A percentile compares a stretch with the other conserved stretches of the same genome.
Evolutionary conservation across 306 rosid species (phyloP).

Genomic region (Fagus crenata): DNA sequence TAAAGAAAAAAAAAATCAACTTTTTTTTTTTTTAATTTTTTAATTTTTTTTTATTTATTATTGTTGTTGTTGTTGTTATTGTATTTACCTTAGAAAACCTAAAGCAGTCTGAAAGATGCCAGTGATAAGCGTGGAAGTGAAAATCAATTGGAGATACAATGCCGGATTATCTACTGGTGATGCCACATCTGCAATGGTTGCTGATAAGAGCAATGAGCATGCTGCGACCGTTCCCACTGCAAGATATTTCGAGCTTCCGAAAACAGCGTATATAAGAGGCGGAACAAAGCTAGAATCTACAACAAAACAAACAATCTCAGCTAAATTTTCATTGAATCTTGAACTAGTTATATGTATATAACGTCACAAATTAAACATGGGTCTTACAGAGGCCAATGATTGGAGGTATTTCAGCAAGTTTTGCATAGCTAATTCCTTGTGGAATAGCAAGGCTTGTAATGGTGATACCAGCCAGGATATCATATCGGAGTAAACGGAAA

Average conservation of each 20-base stretch:
- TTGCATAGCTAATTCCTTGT: slow-evolving; percentile 89
- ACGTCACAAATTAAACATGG: background rate
- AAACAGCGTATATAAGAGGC: slow-evolving; percentile 63
- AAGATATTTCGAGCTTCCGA: slow-evolving; percentile 81
- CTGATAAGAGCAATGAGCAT: slow-evolving; percentile 57
- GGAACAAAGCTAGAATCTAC: slow-evolving; percentile 86
- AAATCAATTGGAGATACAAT: slow-evolving; percentile 62
- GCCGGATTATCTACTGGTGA: slow-evolving; percentile 32
- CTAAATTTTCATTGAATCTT: background rate
- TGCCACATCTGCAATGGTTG: slow-evolving; percentile 42
- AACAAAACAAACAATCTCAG: background rate
- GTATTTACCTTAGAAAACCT: slow-evolving; percentile 64
- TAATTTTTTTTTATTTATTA: no score
- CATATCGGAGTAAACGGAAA: slow-evolving; percentile 36
- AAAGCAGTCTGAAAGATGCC: slow-evolving; percentile 59
- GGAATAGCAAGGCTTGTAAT: slow-evolving; percentile 91
- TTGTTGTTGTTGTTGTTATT: no score
- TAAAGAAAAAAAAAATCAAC: no score
- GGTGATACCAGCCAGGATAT: slow-evolving; percentile 79
- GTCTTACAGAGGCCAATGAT: slow-evolving; percentile 75
- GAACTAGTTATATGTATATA: background rate
- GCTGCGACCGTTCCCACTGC: slow-evolving; percentile 92
- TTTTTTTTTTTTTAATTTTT: background rate
- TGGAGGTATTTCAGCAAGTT: slow-evolving; percentile 68
- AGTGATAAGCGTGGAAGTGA: slow-evolving; percentile 63